Evolutionary conservation across 495 filamentous ascomycete species (phyloP), one percentile per base, ranked within the genome.

Genomic region (Annulohypoxylon nitens): DNA sequence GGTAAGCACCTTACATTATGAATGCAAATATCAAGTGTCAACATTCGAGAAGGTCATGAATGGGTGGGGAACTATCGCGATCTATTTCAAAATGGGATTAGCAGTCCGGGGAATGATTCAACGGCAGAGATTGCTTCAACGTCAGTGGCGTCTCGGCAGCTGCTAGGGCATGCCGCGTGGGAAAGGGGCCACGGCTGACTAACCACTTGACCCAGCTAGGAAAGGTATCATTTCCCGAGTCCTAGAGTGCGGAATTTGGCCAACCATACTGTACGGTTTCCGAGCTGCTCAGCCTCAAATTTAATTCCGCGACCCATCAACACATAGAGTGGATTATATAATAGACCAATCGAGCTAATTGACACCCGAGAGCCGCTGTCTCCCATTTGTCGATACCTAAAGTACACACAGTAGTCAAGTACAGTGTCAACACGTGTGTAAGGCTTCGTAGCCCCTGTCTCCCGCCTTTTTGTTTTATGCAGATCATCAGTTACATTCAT

Each of bases 401-500:
- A 20, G 43, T 47, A 47, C n/a, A 47, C 18, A 14, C 14, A 14
- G 12, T 11, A 20, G 12, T 20, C n/a, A 20, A 47, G 43, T 47
- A 47, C 43, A 47, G 43, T 47, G 43, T 16, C 16, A 47, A 47
- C 43, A 47, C 43, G n/a, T 18, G 43, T 47, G 43, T n/a, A 20
- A 47, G 43, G 43, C 5, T 47, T 14, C 14, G 14, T 4, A 43
- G 14, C 39, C 39, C 39, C 14, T 8, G 43, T 20, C 43, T 18
- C 16, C 43, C 43, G 43, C 14, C 14, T 14, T 45, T n/a, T n/a
- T 45, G 11, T n/a, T n/a, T 45, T 45, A 47, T 47, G 43, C n/a
- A 47, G 43, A 47, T 47, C 43, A 47, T 47, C n/a, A 20, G 43
- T 47, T 47, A 47, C 43, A 47, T 20, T 16, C 43, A 47, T 47